Percentiles rank a stretch among this genome's conserved stretches.
These are phyloP conservation scores for Mitragyna speciosa DNA, from an alignment of 257 asterid species.

Conservation along the genomic window DNA sequence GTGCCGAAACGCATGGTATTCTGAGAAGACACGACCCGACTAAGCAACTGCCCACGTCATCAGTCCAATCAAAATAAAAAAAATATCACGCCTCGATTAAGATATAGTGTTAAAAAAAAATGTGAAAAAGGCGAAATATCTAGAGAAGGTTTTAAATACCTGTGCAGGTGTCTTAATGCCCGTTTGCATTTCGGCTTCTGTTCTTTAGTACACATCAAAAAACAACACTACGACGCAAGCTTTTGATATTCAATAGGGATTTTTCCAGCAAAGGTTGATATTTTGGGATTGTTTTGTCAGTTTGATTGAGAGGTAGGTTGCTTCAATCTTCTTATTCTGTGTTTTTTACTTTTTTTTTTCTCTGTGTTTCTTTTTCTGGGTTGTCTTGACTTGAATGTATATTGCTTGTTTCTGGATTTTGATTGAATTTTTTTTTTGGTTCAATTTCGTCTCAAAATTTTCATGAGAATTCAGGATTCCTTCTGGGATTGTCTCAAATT, in stretches of 20 bases:
- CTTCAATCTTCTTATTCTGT: background rate
- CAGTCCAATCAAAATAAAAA: background rate
- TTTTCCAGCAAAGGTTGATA: background rate
- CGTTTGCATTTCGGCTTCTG: background rate
- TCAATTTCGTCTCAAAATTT: background rate
- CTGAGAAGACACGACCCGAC: conserved; percentile 8
- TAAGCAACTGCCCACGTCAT: conserved; percentile 2
- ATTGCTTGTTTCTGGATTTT: background rate
- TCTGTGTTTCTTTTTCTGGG: background rate
- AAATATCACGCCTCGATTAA: no score
- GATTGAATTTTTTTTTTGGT: background rate
- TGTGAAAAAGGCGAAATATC: conserved; percentile 13
- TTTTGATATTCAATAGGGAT: background rate
- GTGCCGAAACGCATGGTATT: conserved; percentile 1
- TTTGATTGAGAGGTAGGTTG: conserved; percentile 30
- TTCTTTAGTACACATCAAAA: background rate
- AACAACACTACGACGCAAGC: background rate
- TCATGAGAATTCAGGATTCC: background rate
- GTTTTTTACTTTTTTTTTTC: background rate
- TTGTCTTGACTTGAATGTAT: background rate
- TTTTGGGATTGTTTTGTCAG: conserved; percentile 3
- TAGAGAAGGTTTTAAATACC: conserved; percentile 33
- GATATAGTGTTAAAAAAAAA: background rate
- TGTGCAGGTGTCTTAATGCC: rapidly evolving
- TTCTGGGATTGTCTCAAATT: background rate